These are phyloP conservation scores for Lasiodiplodia theobromae DNA, from an alignment of 2,329 filamentous ascomycete species.

Conservation along the genomic window DNA sequence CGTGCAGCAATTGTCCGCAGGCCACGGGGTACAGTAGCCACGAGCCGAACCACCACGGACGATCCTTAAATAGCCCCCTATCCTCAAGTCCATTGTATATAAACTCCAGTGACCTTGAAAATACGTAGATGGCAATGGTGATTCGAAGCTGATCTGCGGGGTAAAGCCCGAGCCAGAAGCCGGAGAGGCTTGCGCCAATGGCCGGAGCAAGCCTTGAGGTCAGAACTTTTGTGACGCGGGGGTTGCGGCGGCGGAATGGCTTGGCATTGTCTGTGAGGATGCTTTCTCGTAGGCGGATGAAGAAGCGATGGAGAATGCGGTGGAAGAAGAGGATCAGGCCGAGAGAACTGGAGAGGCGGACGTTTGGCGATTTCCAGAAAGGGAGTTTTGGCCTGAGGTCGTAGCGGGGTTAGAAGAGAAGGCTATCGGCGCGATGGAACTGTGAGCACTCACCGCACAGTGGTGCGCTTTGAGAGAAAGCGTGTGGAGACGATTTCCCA, in stretches of 20 bases:
- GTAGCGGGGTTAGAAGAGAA: neutral
- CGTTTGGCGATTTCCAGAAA: slow-evolving; percentile 65
- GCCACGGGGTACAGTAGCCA: slow-evolving; percentile 60
- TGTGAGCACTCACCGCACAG: slow-evolving; percentile 33
- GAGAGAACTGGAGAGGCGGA: slow-evolving; percentile 81
- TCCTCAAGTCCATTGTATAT: slow-evolving; percentile 83
- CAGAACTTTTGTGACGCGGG: slow-evolving; percentile 73
- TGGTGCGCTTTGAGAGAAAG: slow-evolving; percentile 43
- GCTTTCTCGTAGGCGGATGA: slow-evolving; percentile 77
- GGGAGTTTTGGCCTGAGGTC: slow-evolving; percentile 40
- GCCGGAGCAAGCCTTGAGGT: slow-evolving; percentile 87
- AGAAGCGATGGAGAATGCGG: slow-evolving; percentile 88
- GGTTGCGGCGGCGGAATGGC: slow-evolving; percentile 84
- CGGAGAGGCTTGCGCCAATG: slow-evolving; percentile 87
- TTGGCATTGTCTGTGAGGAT: slow-evolving; percentile 80
- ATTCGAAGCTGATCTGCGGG: slow-evolving; percentile 74
- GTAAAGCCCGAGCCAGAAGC: slow-evolving; percentile 80
- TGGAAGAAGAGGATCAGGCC: slow-evolving; percentile 88
- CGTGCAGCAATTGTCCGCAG: slow-evolving; percentile 58
- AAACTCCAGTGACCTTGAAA: slow-evolving; percentile 85
- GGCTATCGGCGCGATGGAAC: no score
- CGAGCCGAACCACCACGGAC: slow-evolving; percentile 70
- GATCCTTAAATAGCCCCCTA: slow-evolving; percentile 68
- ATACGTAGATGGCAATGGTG: slow-evolving; percentile 80
- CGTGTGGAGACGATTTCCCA: slow-evolving; percentile 52